Evolutionary conservation across 169 alveolate genomes (phyloP).

Genomic region (Cytauxzoon felis): DNA sequence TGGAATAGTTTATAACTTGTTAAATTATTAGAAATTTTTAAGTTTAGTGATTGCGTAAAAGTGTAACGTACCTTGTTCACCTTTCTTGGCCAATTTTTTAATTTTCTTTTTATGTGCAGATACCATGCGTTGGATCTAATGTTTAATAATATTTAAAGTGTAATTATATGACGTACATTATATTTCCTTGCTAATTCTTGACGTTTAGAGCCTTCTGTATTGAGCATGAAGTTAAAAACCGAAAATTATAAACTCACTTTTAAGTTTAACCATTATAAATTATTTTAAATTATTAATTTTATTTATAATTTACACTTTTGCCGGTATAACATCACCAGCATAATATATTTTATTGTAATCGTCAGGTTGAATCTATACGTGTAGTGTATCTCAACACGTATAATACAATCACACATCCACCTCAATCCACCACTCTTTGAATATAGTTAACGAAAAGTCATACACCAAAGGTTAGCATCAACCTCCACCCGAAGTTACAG

Average conservation of each 20-base stretch:
- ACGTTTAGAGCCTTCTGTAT: conserved; percentile 57
- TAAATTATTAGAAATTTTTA: too few relatives aligned
- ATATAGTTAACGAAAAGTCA: too few relatives aligned
- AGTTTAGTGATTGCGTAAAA: too few relatives aligned
- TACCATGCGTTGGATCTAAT: conserved; percentile 58
- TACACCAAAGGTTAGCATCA: too few relatives aligned
- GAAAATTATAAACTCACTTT: conserved; percentile 35
- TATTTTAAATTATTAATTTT: neutral
- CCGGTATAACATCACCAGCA: conserved; percentile 55
- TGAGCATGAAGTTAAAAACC: too few relatives aligned
- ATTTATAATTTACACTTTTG: conserved; percentile 1
- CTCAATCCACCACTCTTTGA: too few relatives aligned
- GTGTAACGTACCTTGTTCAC: conserved; percentile 18
- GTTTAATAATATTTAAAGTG: neutral
- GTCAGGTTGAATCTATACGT: conserved; percentile 60
- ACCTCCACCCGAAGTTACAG: too few relatives aligned
- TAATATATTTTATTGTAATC: conserved; percentile 27
- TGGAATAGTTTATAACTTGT: too few relatives aligned
- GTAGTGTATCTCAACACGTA: too few relatives aligned
- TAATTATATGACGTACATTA: conserved; percentile 29
- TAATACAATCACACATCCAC: too few relatives aligned
- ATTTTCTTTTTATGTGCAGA: conserved; percentile 60
- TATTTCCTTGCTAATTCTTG: conserved; percentile 60
- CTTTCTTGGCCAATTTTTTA: conserved; percentile 35
- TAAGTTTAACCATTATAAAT: conserved; percentile 51